Evolutionary conservation across 1,284 basidiomycete genomes (phyloP), one percentile per base, ranked within the genome.

Genomic region (Leccinum angustisporum): DNA sequence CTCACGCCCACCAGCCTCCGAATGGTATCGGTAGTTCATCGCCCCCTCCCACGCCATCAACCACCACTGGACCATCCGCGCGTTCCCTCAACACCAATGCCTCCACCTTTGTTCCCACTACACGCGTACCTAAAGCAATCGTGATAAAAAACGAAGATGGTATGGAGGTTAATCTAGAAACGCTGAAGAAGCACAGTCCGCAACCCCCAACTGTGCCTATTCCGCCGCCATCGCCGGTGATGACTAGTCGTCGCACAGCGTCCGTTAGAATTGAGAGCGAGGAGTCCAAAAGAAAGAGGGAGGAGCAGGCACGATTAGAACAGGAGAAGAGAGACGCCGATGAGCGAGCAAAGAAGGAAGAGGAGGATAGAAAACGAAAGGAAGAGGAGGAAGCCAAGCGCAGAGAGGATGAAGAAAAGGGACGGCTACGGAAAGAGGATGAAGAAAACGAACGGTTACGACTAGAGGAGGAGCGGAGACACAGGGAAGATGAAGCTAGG

Each of bases 41-140:
- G 0, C 86, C 88, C 1, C 88, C 89, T n/a, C 80, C 87, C 5
- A 89, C 89, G 2, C 86, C 88, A 2, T 81, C 85, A 1, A 76
- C 83, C 0, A 66, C 80, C 7, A 74, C 77, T n/a, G 76, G 74
- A 31, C 76, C 80, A 9, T 70, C 75, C 11, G 71, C 68, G 54
- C 78, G 73, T 56, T 78, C 82, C 10, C 78, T 91, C 59, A 90
- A 86, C 69, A 82, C 83, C 8, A 81, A 81, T 67, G 88, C 89
- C 1, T 81, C 74, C 61, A 70, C 87, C 1, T 91, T 91, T 70
- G 83, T 90, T 14, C 89, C 90, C 6, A 72, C 66, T 31, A 21
- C 68, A 1, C 66, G 73, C 13, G 4, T 59, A 27, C 61, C 67
- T 31, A 67, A 65, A 59, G 72, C 74, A 30, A 73, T 79, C 34